A percentile compares a stretch with the other conserved stretches of the same genome.
phyloP scores from a whole-genome alignment of 345 rosid species.

The Linum tenue region DNA sequence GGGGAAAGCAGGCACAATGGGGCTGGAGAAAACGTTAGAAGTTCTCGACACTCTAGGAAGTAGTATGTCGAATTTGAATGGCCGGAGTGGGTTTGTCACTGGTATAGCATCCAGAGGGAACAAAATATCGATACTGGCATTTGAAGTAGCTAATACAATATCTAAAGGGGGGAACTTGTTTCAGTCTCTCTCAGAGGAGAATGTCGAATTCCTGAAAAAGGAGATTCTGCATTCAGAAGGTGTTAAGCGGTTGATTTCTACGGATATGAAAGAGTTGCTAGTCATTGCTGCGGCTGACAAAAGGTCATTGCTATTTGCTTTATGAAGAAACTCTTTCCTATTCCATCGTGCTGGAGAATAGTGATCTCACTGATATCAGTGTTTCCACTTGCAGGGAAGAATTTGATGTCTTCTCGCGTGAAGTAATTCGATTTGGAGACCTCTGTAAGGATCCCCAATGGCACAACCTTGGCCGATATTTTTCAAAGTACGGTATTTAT shows the following conservation, averaged over 20 bases:
- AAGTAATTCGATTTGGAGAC: constrained; percentile 84
- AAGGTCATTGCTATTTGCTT: constrained; percentile 42
- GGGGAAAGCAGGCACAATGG: constrained; percentile 52
- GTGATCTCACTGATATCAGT: neutral
- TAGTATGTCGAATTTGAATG: constrained; percentile 66
- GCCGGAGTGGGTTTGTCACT: constrained; percentile 41
- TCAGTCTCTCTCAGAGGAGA: constrained; percentile 60
- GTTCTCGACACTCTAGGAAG: constrained; percentile 73
- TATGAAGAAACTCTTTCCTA: neutral
- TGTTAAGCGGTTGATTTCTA: constrained; percentile 59
- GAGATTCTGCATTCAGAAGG: constrained; percentile 62
- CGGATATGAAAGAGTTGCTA: constrained; percentile 50
- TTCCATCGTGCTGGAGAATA: neutral
- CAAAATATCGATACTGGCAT: constrained; percentile 54
- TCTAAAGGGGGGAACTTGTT: constrained; percentile 63
- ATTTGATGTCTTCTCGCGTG: constrained; percentile 58
- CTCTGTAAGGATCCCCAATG: constrained; percentile 78
- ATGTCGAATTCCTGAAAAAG: constrained; percentile 46
- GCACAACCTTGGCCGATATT: constrained; percentile 72
- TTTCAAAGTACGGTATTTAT: constrained; percentile 45
- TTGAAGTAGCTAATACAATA: constrained; percentile 92
- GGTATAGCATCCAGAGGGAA: constrained; percentile 46
- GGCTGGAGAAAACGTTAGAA: constrained; percentile 64
- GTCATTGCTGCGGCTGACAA: constrained; percentile 82
- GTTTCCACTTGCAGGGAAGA: constrained; percentile 54